phyloP scores from a whole-genome alignment of 2,329 filamentous ascomycete genomes.

The Pseudogymnoascus sp. region DNA sequence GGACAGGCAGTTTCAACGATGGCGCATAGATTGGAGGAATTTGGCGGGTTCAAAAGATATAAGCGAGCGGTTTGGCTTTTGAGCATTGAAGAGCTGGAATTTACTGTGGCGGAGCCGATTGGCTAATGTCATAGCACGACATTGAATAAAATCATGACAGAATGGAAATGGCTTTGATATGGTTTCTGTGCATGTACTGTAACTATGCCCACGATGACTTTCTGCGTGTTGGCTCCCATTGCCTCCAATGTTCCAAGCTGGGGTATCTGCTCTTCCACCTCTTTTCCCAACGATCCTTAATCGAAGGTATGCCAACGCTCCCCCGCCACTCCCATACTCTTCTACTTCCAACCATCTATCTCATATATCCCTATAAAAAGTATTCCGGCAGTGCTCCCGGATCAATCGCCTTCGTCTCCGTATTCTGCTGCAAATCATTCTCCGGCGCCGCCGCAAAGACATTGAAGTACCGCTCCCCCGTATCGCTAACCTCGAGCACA shows the following conservation, averaged over 20 bases:
- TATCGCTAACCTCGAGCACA: slow-evolving; percentile 90
- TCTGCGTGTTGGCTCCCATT: not conserved
- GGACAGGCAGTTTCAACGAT: not conserved
- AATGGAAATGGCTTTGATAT: not conserved
- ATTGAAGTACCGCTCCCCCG: slow-evolving; percentile 91
- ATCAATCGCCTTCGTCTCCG: slow-evolving; percentile 61
- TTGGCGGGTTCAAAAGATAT: not conserved
- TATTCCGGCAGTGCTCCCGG: slow-evolving; percentile 59
- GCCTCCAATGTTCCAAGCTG: not conserved
- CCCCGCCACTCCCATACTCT: not conserved
- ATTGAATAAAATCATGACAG: not conserved
- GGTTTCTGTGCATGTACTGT: slow-evolving; percentile 1
- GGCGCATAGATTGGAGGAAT: not conserved
- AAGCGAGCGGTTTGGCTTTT: not conserved
- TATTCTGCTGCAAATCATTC: slow-evolving; percentile 77
- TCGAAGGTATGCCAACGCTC: not conserved
- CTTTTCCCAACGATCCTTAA: not conserved
- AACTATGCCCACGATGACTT: not conserved
- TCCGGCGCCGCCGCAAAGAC: slow-evolving; percentile 96
- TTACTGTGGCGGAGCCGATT: not conserved
- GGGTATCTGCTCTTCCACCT: slow-evolving; percentile 4
- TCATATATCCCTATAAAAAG: slow-evolving; percentile 46
- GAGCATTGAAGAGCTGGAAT: not conserved
- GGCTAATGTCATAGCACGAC: not conserved
- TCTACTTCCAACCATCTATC: not conserved